Base-by-base conservation (phyloP, 2,329 filamentous ascomycete genomes). In the Rhynchosporium secalis region DNA sequence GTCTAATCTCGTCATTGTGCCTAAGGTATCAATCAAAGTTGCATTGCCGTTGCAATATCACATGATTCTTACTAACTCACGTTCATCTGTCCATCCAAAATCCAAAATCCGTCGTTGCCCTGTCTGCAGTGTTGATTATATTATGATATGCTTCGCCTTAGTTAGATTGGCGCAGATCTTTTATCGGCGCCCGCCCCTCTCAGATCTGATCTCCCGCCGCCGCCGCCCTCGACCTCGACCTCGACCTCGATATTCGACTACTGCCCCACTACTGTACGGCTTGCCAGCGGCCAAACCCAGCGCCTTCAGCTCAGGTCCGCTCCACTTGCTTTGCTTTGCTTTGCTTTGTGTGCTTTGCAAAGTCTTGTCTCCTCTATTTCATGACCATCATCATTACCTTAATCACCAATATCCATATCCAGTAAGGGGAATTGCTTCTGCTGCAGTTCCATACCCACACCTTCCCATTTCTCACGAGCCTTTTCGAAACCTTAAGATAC, bases 291-390 rank as follows among this genome's bases (percentile, higher is more conserved):
- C 58, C 59, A 56, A 60, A 49, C 57, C 46, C 52, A 65, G 40
- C 38, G 54, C 54, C 56, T 20, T 20, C 20, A 20, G 52, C 66
- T 65, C 66, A 4, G n/a, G 10, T 43, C 40, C 40, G n/a, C 40
- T 43, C 6, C 40, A 43, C 40, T 43, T 10, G 20, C 20, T 20
- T 20, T 20, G 20, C 20, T 20, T 20, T 20, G 20, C 20, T 15
- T 43, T 13, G 40, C 63, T 63, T 61, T 61, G 43, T 43, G 28
- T 55, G 33, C 29, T 56, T 52, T 52, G 57, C 47, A 46, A 60
- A 60, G 29, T 64, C 56, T 40, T 49, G 46, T 58, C 62, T 58
- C 61, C 57, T 64, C 60, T 63, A 48, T 49, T 65, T 60, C 63
- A 62, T 60, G 56, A 58, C 63, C 61, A 41, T 49, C 20, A 15